Percentiles rank a stretch among this genome's conserved stretches.
Evolutionary conservation across 371 early-diverging fungal species (phyloP).

Genomic region (Coemansia sp.): DNA sequence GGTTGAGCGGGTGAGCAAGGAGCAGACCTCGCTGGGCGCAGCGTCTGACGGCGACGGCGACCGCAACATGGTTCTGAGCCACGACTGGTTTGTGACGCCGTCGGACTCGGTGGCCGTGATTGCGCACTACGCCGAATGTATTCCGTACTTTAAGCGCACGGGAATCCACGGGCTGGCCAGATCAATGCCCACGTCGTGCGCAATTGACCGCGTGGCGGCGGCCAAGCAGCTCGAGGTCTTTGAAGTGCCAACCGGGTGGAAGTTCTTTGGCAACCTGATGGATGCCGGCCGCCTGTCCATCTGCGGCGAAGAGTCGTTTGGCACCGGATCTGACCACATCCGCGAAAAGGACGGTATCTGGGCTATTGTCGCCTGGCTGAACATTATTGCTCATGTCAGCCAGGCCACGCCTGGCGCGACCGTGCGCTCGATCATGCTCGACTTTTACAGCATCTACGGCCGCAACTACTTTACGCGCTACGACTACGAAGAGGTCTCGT

Average conservation of each 20-base stretch:
- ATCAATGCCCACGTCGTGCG: conserved; percentile 94
- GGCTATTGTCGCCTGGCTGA: conserved; percentile 96
- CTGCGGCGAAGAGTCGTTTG: conserved; percentile 98
- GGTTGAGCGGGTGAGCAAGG: conserved; percentile 83
- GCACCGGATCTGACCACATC: conserved; percentile 97
- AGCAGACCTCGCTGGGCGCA: conserved; percentile 85
- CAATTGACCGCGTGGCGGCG: conserved; percentile 88
- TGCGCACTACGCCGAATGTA: conserved; percentile 81
- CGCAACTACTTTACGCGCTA: conserved; percentile 97
- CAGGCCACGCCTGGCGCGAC: conserved; percentile 48
- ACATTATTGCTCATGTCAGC: conserved; percentile 79
- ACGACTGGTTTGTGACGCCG: conserved; percentile 92
- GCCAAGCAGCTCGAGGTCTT: conserved; percentile 74
- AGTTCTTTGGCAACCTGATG: conserved; percentile 99
- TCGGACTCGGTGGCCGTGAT: conserved; percentile 97
- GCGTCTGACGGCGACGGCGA: conserved; percentile 94
- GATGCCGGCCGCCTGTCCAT: conserved; percentile 93
- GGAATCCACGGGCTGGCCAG: conserved; percentile 91
- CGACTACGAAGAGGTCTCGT: conserved; percentile 96
- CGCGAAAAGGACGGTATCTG: conserved; percentile 99
- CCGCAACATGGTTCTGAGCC: conserved; percentile 96
- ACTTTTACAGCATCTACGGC: conserved; percentile 83
- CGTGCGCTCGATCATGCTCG: conserved; percentile 76
- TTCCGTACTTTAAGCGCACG: conserved; percentile 88
- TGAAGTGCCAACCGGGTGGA: conserved; percentile 95